Percentiles rank a stretch among this genome's conserved stretches.
Conservation (phyloP, 306 rosid species). For the Casuarina equisetifolia region DNA sequence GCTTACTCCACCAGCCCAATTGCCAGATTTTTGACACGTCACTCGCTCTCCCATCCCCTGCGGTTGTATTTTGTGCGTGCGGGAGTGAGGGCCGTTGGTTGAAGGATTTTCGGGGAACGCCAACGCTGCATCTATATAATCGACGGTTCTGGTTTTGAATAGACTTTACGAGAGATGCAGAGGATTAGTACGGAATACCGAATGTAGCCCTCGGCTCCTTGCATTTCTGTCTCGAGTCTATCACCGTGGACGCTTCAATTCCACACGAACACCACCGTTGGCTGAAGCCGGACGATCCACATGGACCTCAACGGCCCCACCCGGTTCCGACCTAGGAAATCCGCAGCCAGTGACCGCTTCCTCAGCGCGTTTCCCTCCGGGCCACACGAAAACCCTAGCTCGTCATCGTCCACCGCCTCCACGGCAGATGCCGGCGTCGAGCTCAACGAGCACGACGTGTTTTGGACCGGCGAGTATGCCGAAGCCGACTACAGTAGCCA, state of each 20-base stretch:
- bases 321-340: conserved; percentile 36
- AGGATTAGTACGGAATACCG: background rate
- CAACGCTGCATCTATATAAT: background rate
- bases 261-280: background rate
- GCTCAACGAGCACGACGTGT: conserved; percentile 72
- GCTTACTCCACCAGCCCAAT: background rate
- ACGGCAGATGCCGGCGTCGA: conserved; percentile 32
- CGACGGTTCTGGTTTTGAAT: background rate
- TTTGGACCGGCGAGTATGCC: conserved; percentile 45
- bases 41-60: background rate
- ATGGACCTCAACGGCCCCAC: conserved; percentile 45
- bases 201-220: background rate
- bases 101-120: background rate
- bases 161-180: background rate
- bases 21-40: background rate
- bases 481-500: conserved; percentile 33
- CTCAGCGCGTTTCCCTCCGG: conserved; percentile 39
- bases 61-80: background rate
- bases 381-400: conserved; percentile 22
- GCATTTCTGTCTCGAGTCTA: background rate
- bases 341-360: conserved; percentile 42
- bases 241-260: background rate
- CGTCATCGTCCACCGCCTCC: conserved; percentile 6
- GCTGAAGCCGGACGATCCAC: conserved; percentile 13
- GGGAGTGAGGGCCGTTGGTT: too few species aligned